A percentile compares a stretch with the other conserved stretches of the same genome.
phyloP scores from a whole-genome alignment of 352 stramenopile genomes.

The Phytophthora crassamura region DNA sequence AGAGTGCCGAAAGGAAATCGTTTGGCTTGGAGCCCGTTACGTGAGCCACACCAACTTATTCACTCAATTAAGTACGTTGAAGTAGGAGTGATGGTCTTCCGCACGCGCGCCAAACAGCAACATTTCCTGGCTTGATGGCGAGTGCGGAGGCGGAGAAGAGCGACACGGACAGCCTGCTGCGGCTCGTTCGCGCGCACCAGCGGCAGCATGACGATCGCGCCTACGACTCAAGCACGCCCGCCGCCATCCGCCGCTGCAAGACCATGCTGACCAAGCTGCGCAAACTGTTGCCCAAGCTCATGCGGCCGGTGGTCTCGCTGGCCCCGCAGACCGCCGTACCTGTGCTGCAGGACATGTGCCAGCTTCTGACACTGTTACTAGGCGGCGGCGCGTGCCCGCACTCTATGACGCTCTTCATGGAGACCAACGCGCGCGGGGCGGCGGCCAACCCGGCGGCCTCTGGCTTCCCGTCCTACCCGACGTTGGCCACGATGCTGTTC shows the following conservation, averaged over 20 bases:
- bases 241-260: constrained; percentile 61
- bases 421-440: constrained; percentile 19
- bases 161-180: constrained; percentile 57
- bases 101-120: constrained; percentile 9
- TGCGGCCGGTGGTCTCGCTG: constrained; percentile 56
- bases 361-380: constrained; percentile 59
- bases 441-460: constrained; percentile 15
- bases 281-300: constrained; percentile 74
- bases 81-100: constrained; percentile 19
- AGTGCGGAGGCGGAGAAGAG: constrained; percentile 49
- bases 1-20: constrained; percentile 18
- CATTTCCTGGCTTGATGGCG: constrained; percentile 12
- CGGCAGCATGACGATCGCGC: constrained; percentile 48
- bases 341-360: constrained; percentile 63
- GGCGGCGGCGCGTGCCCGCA: constrained; percentile 57
- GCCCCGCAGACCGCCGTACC: constrained; percentile 34
- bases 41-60: constrained; percentile 8
- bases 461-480: constrained; percentile 50
- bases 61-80: constrained; percentile 29
- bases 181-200: constrained; percentile 53
- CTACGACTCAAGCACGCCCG: constrained; percentile 46
- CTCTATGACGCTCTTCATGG: constrained; percentile 67
- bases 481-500: constrained; percentile 70
- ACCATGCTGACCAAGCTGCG: constrained; percentile 73
- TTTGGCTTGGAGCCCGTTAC: constrained; percentile 20